Base-by-base conservation (phyloP, 768 basidiomycete genomes). In the Leccinum subtestaceum region DNA sequence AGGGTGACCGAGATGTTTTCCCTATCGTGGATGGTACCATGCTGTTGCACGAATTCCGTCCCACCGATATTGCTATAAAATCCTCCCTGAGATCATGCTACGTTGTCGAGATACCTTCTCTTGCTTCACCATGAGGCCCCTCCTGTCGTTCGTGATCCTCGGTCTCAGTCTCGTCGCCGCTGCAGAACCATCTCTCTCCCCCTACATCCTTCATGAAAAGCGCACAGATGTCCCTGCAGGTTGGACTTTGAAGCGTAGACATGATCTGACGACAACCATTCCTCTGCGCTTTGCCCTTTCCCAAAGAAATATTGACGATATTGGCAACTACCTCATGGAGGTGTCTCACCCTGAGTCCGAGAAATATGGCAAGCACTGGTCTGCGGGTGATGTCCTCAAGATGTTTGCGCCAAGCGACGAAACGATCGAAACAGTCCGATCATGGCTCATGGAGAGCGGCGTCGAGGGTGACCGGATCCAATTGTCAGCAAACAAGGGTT, bases 211-310 rank as follows among this genome's bases (percentile, higher is more conserved):
- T 29, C 78, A 80, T 55, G 79, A 80, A 63, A 75, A 69, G 55
- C 78, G 77, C 55, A 69, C 67, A 5, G 59, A 48, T n/a, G 67
- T 72, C 10, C 77, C 78, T 8, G 10, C 54, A 6, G 68, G 67
- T 2, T 83, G 81, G 81, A 59, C 67, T 1, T 65, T 73, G 45
- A 63, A 72, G 36, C 74, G 77, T 21, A 71, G 76, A 54, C 75
- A 78, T 52, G 70, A 74, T 0, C 63, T 76, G 7, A 65, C 68
- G 47, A 49, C 62, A 2, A 45, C 58, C 36, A 13, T 74, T 12
- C 72, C 74, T 48, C 51, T 75, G 27, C 69, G 68, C 29, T 66
- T 75, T 55, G 72, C 73, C 9, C 64, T 77, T 21, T 54, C 61
- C n/a, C 76, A 76, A 60, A 63, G 36, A 17, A 76, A 74, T 62